Evolutionary conservation across 257 asterid species (phyloP).

Genomic region (Plantago major): DNA sequence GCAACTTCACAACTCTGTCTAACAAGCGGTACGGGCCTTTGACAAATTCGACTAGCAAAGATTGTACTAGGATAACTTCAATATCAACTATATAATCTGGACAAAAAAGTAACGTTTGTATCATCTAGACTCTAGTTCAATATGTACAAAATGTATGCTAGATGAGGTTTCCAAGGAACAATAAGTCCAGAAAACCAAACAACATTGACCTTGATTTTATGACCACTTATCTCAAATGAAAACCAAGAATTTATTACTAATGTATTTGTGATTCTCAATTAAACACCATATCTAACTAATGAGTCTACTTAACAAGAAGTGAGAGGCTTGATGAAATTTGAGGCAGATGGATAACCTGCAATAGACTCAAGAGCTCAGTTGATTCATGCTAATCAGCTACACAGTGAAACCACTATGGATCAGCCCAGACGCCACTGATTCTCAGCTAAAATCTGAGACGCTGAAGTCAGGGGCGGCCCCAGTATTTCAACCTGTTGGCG

Average conservation of each 20-base stretch:
- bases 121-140: too few relatives aligned
- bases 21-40: constrained; percentile 86
- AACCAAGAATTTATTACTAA: not conserved
- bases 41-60: constrained; percentile 64
- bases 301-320: not conserved
- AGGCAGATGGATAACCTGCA: constrained; percentile 49
- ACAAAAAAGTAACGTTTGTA: too few relatives aligned
- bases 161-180: too few relatives aligned
- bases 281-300: not conserved
- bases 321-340: constrained; percentile 6
- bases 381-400: constrained; percentile 99
- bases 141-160: too few relatives aligned
- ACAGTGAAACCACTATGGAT: too few relatives aligned
- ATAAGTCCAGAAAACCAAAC: not conserved
- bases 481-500: too few relatives aligned
- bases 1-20: constrained; percentile 98
- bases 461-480: too few relatives aligned
- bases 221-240: not conserved
- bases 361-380: constrained; percentile 97
- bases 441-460: too few relatives aligned
- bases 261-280: not conserved
- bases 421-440: too few relatives aligned
- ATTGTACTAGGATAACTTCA: too few relatives aligned
- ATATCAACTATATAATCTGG: too few relatives aligned
- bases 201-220: not conserved